These are phyloP conservation scores for Colletotrichum orchidophilum DNA, from an alignment of 2,329 filamentous ascomycete genomes.

Conservation along the genomic window DNA sequence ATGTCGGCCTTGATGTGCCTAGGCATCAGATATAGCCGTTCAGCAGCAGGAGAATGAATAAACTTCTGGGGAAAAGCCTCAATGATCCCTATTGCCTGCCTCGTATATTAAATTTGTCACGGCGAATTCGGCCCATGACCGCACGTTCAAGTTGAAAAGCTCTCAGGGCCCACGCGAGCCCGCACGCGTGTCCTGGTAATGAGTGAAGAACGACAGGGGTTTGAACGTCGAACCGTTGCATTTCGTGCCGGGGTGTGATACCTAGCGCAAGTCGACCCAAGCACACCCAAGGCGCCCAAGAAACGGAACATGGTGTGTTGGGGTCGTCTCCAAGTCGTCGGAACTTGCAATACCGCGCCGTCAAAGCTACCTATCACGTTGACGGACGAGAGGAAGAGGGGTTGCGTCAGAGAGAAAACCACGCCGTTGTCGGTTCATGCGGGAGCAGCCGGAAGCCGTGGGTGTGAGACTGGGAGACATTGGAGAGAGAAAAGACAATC, in stretches of 20 bases:
- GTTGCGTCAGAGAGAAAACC: background rate
- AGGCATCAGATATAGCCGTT: background rate
- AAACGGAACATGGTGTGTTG: conserved; percentile 2
- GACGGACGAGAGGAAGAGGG: background rate
- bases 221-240: background rate
- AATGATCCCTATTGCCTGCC: background rate
- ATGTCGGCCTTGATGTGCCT: background rate
- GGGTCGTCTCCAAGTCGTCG: conserved; percentile 2
- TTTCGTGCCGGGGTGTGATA: background rate
- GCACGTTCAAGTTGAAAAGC: background rate
- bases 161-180: background rate
- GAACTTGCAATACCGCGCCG: background rate
- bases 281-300: no score
- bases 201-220: conserved; percentile 1
- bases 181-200: background rate
- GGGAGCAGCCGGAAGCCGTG: background rate
- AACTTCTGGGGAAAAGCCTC: background rate
- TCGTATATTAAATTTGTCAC: background rate
- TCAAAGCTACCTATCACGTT: background rate
- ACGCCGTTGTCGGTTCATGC: background rate
- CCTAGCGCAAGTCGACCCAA: conserved; percentile 5
- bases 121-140: background rate
- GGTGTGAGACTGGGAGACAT: background rate
- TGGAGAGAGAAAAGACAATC: background rate
- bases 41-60: background rate